Base-by-base conservation (phyloP, 805 yeast species). In the Candida qinlingensis region DNA sequence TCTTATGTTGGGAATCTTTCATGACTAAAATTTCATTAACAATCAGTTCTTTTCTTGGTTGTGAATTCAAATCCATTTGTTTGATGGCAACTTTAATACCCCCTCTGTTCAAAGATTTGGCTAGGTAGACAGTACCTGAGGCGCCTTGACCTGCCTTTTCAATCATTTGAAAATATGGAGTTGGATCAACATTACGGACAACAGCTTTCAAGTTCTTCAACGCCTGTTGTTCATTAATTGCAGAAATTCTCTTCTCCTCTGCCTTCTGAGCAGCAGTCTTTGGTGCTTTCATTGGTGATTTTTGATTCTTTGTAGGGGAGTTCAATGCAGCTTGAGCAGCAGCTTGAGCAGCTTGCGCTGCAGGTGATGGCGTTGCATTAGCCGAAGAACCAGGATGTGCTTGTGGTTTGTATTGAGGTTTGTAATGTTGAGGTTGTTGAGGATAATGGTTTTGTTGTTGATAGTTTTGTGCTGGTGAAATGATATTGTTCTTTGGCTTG, bases 71-170 rank as follows among this genome's bases (percentile, higher is more conserved):
- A 59, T 94, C 95, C 87, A 94, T 94, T 69, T 94, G 97, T 67
- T 94, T 94, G 53, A 94, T 89, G 7, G 99, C 99, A 42, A 94
- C 97, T 59, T 85, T 84, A 48, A 74, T 71, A 41, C 81, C 80
- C 35, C 77, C 71, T 28, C 76, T 67, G 47, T 73, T 74, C 43
- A 79, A 67, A 41, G 85, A 76, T 60, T 80, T 83, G 0, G 97
- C 97, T 43, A 90, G 72, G 62, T 86, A 94, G 19, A 94, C 99
- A 4, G 95, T 89, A 19, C 99, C 99, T 54, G 91, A 81, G 0
- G 99, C 99, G 60, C 99, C 99, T 70, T 94, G 98, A 13, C 99
- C 99, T 1, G 92, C 94, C 56, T 85, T 84, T 62, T 84, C 89
- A 52, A 87, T 75, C 68, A 85, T 82, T 60, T 80, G 80, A 70